Base-by-base conservation (phyloP, 2,329 filamentous ascomycete species). In the Talaromyces sp. region DNA sequence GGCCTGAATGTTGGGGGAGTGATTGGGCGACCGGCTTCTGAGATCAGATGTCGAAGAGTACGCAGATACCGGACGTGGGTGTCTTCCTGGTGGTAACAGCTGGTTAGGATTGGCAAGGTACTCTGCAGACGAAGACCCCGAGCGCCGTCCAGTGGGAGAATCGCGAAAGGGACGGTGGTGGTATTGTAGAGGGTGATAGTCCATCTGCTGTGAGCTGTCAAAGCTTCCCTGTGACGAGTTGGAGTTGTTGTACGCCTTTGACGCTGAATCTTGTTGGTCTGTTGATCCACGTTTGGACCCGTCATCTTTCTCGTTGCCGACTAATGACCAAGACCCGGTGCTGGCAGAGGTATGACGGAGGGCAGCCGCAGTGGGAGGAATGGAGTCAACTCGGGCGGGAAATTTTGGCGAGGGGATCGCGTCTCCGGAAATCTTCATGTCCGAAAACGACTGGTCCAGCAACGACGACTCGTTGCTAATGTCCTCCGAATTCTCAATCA, bases 31-130 rank as follows among this genome's bases (percentile, higher is more conserved):
- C 43, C 80, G 76, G 64, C 78, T 79, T 35, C 88, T 85, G 63
- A 85, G 76, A 54, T 96, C 91, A 17, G 90, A 91, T 54, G 84
- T 83, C 14, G 84, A 81, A 2, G 90, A 94, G 73, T 92, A 92
- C 5, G 88, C 81, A 12, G 92, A 96, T 26, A 82, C 82, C 5
- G 92, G 92, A 56, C 92, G 83, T 46, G 83, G 82, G 63, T 89
- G 71, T 68, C 31, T 50, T 77, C 67, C 81, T 78, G 83, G 86
- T 3, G 86, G 86, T 38, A 90, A 76, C 70, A 88, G 85, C 53
- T 86, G 85, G 64, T 85, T 84, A 62, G 84, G 81, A 35, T 77
- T 76, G 3, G 77, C 73, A 17, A 74, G 79, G 58, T 77, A 76
- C 32, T 87, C 85, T 4, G 74, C 71, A 24, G 68, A 70, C 7